These are phyloP conservation scores for Rubroshorea leprosula DNA, from an alignment of 345 rosid species.

Conservation along the genomic window DNA sequence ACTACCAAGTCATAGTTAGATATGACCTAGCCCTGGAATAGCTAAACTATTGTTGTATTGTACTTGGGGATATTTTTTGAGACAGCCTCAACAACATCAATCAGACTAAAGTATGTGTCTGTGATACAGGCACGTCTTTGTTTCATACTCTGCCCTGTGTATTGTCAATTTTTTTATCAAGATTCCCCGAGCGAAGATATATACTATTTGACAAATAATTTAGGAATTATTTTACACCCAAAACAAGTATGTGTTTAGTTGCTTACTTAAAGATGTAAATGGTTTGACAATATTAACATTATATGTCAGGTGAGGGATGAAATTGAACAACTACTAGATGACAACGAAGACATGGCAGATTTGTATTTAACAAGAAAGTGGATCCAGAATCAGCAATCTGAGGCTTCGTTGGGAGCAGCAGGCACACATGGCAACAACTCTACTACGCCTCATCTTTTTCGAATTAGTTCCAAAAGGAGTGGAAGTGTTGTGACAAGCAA, in stretches of 20 bases:
- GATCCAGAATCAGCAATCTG: conserved; percentile 71
- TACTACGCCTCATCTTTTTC: conserved; percentile 30
- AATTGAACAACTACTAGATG: conserved; percentile 79
- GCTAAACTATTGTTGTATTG: background rate
- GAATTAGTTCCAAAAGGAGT: conserved; percentile 51
- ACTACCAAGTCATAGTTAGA: background rate
- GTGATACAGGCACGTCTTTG: background rate
- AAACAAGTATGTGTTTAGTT: background rate
- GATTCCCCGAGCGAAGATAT: background rate
- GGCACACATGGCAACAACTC: conserved; percentile 37
- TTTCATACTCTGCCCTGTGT: background rate
- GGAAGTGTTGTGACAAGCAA: conserved; percentile 56
- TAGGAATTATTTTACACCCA: background rate
- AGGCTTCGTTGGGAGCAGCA: conserved; percentile 40
- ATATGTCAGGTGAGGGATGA: conserved; percentile 76
- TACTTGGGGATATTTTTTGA: background rate
- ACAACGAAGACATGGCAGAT: conserved; percentile 83
- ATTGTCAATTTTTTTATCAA: too few relatives aligned
- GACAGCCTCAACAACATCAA: background rate
- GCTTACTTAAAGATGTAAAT: background rate
- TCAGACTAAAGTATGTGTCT: too few relatives aligned
- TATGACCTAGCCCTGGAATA: background rate
- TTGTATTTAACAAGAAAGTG: conserved; percentile 76
- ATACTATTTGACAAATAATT: background rate
- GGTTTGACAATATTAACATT: too few relatives aligned